These are phyloP conservation scores for Verbascum thapsus DNA, from an alignment of 257 asterid genomes.

Conservation along the genomic window DNA sequence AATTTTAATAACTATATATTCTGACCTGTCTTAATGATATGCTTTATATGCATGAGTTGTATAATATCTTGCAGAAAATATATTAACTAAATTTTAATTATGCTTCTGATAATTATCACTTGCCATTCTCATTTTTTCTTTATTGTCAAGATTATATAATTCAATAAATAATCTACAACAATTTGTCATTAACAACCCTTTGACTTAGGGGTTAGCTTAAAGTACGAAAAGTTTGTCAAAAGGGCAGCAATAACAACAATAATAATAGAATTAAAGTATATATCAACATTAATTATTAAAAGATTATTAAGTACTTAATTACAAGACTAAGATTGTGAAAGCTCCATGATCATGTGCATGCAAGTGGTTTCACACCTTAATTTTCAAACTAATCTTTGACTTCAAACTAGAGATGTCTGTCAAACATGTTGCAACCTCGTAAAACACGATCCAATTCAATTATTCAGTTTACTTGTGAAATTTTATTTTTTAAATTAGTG, in stretches of 20 bases:
- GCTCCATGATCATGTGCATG: constrained; percentile 33
- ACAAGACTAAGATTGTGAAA: constrained; percentile 27
- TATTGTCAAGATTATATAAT: too few relatives aligned
- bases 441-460: background rate
- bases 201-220: constrained; percentile 12
- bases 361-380: constrained; percentile 25
- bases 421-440: constrained; percentile 10
- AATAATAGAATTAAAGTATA: too few relatives aligned
- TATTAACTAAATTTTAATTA: too few relatives aligned
- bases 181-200: constrained; percentile 23
- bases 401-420: background rate
- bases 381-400: constrained; percentile 25
- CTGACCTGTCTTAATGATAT: too few relatives aligned
- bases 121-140: too few relatives aligned
- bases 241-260: background rate
- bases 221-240: constrained; percentile 5
- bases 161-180: background rate
- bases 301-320: background rate
- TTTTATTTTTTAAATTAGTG: too few relatives aligned
- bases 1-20: too few relatives aligned
- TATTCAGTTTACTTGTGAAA: background rate
- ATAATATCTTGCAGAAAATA: too few relatives aligned
- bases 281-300: too few relatives aligned
- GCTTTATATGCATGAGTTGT: too few relatives aligned
- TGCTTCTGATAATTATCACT: too few relatives aligned